Evolutionary conservation across 495 filamentous ascomycete species (phyloP).

Genomic region (Podospora fimiseda): DNA sequence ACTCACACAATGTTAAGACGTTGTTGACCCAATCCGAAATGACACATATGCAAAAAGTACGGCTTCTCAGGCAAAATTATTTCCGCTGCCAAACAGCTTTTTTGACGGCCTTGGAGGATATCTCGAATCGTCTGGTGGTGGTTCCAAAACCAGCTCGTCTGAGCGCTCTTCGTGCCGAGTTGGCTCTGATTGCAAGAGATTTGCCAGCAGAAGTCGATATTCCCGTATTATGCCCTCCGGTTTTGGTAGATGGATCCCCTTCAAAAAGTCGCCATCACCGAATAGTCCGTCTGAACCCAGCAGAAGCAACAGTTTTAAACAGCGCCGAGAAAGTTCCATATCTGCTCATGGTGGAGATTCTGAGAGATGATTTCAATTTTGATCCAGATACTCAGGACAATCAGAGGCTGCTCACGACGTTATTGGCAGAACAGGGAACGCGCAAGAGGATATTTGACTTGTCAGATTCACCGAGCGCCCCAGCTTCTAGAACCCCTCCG

Average conservation of each 20-base stretch:
- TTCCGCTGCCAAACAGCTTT: conserved; percentile 69
- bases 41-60: conserved; percentile 50
- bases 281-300: conserved; percentile 68
- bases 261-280: conserved; percentile 64
- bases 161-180: conserved; percentile 67
- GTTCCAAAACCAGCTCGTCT: conserved; percentile 69
- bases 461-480: conserved; percentile 32
- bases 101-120: conserved; percentile 64
- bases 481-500: conserved; percentile 21
- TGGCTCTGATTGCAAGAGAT: conserved; percentile 66
- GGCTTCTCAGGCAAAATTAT: conserved; percentile 63
- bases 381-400: conserved; percentile 62
- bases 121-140: conserved; percentile 66
- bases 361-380: conserved; percentile 69
- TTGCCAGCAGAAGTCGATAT: conserved; percentile 72
- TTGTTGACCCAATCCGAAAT: conserved; percentile 48
- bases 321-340: conserved; percentile 75
- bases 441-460: conserved; percentile 64
- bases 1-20: conserved; percentile 44
- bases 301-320: conserved; percentile 70
- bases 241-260: conserved; percentile 55
- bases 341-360: conserved; percentile 67
- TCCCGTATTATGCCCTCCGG: conserved; percentile 65
- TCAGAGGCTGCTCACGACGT: conserved; percentile 50
- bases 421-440: conserved; percentile 56